Percentiles rank a stretch among this genome's conserved stretches.
phyloP scores from a whole-genome alignment of 2,329 filamentous ascomycete species.

The Trichoderma sp. region DNA sequence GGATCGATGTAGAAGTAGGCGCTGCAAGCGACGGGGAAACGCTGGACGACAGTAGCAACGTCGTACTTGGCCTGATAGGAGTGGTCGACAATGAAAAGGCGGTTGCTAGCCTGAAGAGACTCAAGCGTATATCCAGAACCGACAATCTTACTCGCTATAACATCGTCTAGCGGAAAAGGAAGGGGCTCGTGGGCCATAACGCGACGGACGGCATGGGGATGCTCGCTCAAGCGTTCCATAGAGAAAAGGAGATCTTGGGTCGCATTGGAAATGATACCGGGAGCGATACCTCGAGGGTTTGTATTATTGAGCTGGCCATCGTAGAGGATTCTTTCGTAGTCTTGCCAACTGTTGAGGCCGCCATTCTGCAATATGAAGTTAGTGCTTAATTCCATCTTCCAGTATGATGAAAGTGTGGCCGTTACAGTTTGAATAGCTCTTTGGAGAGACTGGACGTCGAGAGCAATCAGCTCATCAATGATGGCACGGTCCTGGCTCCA shows the following conservation, averaged over 20 bases:
- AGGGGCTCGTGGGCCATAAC: slow-evolving; percentile 36
- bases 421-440: neutral
- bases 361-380: neutral
- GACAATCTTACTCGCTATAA: slow-evolving; percentile 33
- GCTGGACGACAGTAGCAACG: slow-evolving; percentile 13
- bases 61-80: neutral
- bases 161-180: slow-evolving; percentile 40
- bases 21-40: slow-evolving; percentile 45
- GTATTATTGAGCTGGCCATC: slow-evolving; percentile 42
- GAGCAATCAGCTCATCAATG: slow-evolving; percentile 21
- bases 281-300: slow-evolving; percentile 34
- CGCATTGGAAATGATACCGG: slow-evolving; percentile 44
- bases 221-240: slow-evolving; percentile 48
- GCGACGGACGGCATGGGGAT: slow-evolving; percentile 42
- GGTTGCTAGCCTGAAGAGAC: slow-evolving; percentile 37
- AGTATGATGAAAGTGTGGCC: neutral
- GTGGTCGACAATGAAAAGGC: slow-evolving; percentile 46
- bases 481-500: slow-evolving; percentile 24
- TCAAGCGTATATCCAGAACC: slow-evolving; percentile 31
- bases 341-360: neutral
- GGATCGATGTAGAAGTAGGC: slow-evolving; percentile 50
- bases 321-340: slow-evolving; percentile 36
- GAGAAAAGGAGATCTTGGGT: slow-evolving; percentile 50
- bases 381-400: neutral
- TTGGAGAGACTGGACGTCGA: neutral